Conservation (phyloP, 2,329 filamentous ascomycete species). For the Metarhizium album region DNA sequence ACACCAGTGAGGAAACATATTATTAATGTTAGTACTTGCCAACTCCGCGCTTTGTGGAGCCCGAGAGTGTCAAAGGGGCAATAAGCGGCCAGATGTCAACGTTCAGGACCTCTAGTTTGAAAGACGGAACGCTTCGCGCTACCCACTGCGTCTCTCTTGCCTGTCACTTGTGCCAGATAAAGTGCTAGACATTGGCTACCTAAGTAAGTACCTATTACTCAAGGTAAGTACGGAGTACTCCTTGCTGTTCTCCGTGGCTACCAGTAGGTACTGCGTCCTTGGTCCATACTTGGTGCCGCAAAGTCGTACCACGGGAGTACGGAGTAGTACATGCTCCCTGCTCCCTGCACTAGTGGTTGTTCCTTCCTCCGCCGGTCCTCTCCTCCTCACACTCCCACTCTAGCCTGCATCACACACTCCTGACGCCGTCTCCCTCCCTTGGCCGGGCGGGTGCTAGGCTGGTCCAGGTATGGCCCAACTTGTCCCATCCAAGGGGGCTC, state of each 20-base stretch:
- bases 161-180: too few species aligned
- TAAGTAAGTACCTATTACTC: too few species aligned
- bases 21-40: background rate
- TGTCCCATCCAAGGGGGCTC: background rate
- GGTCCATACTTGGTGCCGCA: too few species aligned
- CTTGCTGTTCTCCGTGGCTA: too few species aligned
- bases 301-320: background rate
- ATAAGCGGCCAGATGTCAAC: too few species aligned
- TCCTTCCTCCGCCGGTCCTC: background rate
- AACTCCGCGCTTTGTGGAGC: background rate
- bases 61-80: background rate
- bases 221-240: too few species aligned
- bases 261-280: background rate
- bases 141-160: background rate
- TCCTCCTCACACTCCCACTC: background rate
- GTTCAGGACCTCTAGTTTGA: too few species aligned
- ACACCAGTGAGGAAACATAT: background rate
- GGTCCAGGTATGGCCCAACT: background rate
- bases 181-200: too few species aligned
- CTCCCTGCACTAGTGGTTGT: background rate
- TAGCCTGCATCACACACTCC: background rate
- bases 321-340: background rate
- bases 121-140: background rate
- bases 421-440: background rate
- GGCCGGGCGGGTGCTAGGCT: background rate